Evolutionary conservation across 352 stramenopile genomes (phyloP), one percentile per base, ranked within the genome.

Genomic region (Pythium sukuiense): DNA sequence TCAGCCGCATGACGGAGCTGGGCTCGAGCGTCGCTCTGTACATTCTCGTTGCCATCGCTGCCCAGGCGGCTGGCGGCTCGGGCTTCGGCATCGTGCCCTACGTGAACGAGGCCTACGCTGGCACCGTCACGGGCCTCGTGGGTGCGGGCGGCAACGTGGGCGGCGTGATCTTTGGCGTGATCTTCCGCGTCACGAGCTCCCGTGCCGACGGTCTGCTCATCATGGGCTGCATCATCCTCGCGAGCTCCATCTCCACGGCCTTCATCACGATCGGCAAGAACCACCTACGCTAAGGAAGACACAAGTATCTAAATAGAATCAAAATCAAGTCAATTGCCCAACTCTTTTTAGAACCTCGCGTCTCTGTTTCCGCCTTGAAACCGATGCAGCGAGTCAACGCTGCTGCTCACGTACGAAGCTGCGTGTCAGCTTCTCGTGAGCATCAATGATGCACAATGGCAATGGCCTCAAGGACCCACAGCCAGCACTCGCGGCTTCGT

Each of bases 41-140:
- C 75, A 81, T 98, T 12, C 82, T 97, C 55, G 97, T 99, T 66
- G 96, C 92, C 5, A 74, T 97, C 16, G 95, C 94, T 12, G 90
- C 95, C 0, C 96, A 98, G 73, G 80, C 88, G 27, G 82, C 92
- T 0, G 87, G 76, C 8, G 83, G 81, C 14, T 86, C 83, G 35
- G 75, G 71, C 8, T 92, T 89, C 59, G 78, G 80, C 46, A 88
- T 92, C 63, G 83, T 92, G 26, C 81, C 83, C 39, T 92, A 90
- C 67, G 56, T 92, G 49, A 90, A 84, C 59, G 80, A 89, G 32
- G 69, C 76, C 20, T 84, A 83, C 69, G 88, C 77, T 12, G 81
- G 83, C 27, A 85, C 82, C 1, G 79, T 89, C 56, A 89, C 83
- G 29, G 83, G 83, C 0, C 59, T 90, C 6, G 82, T 92, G 7